A percentile compares a stretch with the other conserved stretches of the same genome.
Evolutionary conservation across 441 rosid species (phyloP).

Genomic region (Corymbia citriodora): DNA sequence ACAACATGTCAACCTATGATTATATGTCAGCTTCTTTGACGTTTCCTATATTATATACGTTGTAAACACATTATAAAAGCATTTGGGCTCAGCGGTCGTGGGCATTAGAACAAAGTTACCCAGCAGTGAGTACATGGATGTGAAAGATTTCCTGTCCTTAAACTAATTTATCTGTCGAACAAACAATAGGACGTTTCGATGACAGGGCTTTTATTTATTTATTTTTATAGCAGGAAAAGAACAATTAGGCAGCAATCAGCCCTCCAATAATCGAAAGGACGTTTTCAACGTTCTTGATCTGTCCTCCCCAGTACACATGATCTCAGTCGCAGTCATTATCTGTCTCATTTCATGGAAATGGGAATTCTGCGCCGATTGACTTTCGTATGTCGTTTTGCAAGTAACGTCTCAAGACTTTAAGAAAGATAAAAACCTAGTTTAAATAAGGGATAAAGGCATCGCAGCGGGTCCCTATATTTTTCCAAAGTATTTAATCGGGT

Average conservation of each 20-base stretch:
- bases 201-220: background rate
- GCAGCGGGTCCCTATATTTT: background rate
- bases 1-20: background rate
- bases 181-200: background rate
- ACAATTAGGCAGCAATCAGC: background rate
- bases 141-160: background rate
- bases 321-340: background rate
- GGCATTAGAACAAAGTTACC: background rate
- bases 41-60: background rate
- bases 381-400: rapidly evolving
- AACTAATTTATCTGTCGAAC: background rate
- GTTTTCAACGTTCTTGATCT: background rate
- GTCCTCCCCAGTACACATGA: background rate
- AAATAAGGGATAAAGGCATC: background rate
- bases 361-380: no score
- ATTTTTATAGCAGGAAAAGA: background rate
- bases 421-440: background rate
- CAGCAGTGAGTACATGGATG: background rate
- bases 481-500: background rate
- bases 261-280: background rate
- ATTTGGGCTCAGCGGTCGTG: background rate
- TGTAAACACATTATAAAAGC: background rate
- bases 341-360: background rate
- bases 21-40: background rate
- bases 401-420: rapidly evolving